phyloP scores from a whole-genome alignment of 2,329 filamentous ascomycete species.

The Sphaerulina vaccinii region DNA sequence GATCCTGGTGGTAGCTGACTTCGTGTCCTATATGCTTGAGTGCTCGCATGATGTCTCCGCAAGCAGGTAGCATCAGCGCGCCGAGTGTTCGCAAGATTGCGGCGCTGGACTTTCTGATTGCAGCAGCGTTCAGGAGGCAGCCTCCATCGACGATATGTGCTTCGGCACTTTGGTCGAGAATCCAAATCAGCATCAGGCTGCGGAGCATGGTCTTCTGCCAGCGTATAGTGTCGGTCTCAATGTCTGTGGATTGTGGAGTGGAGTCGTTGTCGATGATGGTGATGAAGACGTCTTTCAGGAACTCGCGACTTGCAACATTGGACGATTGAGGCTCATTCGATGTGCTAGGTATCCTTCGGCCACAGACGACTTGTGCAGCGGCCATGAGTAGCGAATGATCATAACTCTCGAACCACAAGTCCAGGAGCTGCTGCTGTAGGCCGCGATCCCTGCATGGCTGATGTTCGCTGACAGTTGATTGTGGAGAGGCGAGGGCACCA shows the following conservation, averaged over 20 bases:
- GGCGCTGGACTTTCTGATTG: slow-evolving; percentile 56
- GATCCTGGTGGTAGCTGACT: slow-evolving; percentile 55
- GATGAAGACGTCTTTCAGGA: slow-evolving; percentile 58
- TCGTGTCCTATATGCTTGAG: slow-evolving; percentile 58
- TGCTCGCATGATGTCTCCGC: slow-evolving; percentile 57
- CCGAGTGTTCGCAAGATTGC: slow-evolving; percentile 54
- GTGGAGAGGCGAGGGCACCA: slow-evolving; percentile 57
- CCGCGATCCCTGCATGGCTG: slow-evolving; percentile 58
- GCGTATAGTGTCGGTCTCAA: slow-evolving; percentile 13
- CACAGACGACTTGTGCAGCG: slow-evolving; percentile 59
- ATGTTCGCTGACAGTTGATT: slow-evolving; percentile 47
- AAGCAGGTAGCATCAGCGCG: slow-evolving; percentile 56
- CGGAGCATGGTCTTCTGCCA: slow-evolving; percentile 59
- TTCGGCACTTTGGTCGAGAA: slow-evolving; percentile 57
- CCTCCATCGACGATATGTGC: slow-evolving; percentile 36
- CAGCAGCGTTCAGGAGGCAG: slow-evolving; percentile 54
- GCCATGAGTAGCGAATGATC: slow-evolving; percentile 51
- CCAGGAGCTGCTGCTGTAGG: slow-evolving; percentile 56
- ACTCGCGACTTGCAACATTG: slow-evolving; percentile 37
- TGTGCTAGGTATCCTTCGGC: slow-evolving; percentile 43
- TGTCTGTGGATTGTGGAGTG: slow-evolving; percentile 2
- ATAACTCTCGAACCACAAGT: slow-evolving; percentile 60
- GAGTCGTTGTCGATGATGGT: slow-evolving; percentile 56
- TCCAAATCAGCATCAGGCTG: slow-evolving; percentile 59
- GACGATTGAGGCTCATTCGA: slow-evolving; percentile 6